Base-by-base conservation (phyloP, 2,329 filamentous ascomycete species). In the Scedosporium minutisporum region DNA sequence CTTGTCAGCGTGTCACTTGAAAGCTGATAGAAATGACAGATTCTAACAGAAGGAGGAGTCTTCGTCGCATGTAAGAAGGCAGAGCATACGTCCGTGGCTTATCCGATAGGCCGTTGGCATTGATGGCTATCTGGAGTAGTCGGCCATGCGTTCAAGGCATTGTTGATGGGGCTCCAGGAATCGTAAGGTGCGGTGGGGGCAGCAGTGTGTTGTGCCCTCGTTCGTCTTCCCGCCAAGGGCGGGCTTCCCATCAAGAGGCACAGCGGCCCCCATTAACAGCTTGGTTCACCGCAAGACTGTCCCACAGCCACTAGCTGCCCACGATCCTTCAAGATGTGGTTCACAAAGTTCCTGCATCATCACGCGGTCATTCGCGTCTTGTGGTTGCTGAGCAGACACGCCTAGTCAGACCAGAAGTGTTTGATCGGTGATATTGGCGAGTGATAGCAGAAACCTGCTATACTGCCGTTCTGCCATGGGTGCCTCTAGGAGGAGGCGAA, bases 291-390 rank as follows among this genome's bases (percentile, higher is more conserved):
- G 18, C 51, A 23, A 23, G 51, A 29, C 18, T 3, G 9, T 55
- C 21, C 55, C 27, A 38, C 21, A 58, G 25, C 25, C 55, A 23
- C 16, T 38, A n/a, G 14, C 21, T 23, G 23, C 21, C 38, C 51
- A 9, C 38, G 41, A 55, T 58, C 33, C 57, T 42, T 61, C 60
- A 29, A 23, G 44, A 41, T 25, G 60, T 27, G 51, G 53, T 57
- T 53, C 6, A 62, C 60, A 62, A 62, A 57, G 29, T 57, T 62
- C 33, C 51, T 25, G 38, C 51, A 57, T 38, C 25, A 41, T 62
- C 60, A 62, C 51, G 51, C 53, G 51, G 53, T 58, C 60, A 57
- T 33, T 46, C 51, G 60, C 60, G 60, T 58, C 53, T 38, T 57
- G 46, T 44, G 38, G 38, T 59, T 16, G 59, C 42, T 61, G 59